phyloP scores from a whole-genome alignment of 164 flowering plant genomes.

The Chimonanthus praecox region DNA sequence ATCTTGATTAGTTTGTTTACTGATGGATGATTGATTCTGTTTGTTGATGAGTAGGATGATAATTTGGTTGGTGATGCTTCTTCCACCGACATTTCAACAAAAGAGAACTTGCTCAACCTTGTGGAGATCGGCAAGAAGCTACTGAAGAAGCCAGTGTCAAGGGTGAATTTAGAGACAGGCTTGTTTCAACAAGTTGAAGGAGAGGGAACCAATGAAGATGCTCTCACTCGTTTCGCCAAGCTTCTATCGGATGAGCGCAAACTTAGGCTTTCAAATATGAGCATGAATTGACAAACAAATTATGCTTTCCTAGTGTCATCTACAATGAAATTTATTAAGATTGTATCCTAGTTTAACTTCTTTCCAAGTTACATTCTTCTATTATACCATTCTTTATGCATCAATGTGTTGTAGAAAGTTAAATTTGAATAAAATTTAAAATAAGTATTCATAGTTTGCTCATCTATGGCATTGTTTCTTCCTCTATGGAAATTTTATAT shows the following conservation, averaged over 20 bases:
- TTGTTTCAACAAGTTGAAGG: conserved; percentile 19
- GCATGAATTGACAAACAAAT: neutral
- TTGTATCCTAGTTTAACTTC: neutral
- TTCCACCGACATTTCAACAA: conserved; percentile 34
- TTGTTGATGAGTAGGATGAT: conserved; percentile 31
- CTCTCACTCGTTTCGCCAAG: conserved; percentile 43
- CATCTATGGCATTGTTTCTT: no score
- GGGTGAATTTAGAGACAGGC: conserved; percentile 48
- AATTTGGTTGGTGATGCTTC: conserved; percentile 32
- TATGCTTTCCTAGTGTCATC: neutral
- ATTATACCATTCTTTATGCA: neutral
- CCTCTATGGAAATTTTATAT: no score
- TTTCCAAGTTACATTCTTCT: neutral
- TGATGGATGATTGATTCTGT: neutral
- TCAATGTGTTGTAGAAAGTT: no score
- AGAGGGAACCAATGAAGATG: conserved; percentile 47
- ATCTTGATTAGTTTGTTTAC: no score
- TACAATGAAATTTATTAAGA: no score
- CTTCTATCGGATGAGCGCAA: conserved; percentile 29
- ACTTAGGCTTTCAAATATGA: conserved; percentile 2
- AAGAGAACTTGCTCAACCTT: conserved; percentile 33
- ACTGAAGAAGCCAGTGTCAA: conserved; percentile 37
- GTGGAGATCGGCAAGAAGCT: conserved; percentile 32
- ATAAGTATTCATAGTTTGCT: no score
- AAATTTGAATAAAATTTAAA: no score